Evolutionary conservation across 495 filamentous ascomycete species (phyloP).

Genomic region (Neurospora sp.): DNA sequence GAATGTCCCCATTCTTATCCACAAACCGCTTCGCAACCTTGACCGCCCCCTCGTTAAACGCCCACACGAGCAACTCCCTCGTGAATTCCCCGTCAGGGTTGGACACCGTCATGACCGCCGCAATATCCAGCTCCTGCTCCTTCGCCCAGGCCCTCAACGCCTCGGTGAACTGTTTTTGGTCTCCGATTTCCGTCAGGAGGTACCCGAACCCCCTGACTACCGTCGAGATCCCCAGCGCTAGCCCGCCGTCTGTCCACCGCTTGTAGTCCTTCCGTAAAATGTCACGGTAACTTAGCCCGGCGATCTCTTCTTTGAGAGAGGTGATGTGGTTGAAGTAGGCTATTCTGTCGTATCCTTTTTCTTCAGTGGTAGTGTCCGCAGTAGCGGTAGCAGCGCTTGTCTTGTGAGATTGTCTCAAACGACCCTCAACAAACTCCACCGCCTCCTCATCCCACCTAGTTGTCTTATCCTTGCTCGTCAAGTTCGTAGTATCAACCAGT

Average conservation of each 20-base stretch:
- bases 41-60: constrained; percentile 31
- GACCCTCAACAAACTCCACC: constrained; percentile 51
- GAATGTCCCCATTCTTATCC: constrained; percentile 14
- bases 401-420: constrained; percentile 6
- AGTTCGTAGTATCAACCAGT: constrained; percentile 74
- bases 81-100: constrained; percentile 46
- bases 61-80: constrained; percentile 68
- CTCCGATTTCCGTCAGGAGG: constrained; percentile 46
- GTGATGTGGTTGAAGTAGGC: constrained; percentile 54
- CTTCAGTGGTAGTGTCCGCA: background rate
- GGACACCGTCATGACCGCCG: constrained; percentile 68
- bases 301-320: constrained; percentile 62
- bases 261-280: constrained; percentile 89
- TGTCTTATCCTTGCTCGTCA: constrained; percentile 59
- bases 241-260: constrained; percentile 56
- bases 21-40: constrained; percentile 46
- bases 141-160: constrained; percentile 42
- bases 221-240: constrained; percentile 64
- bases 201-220: constrained; percentile 58
- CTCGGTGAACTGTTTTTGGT: constrained; percentile 19
- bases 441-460: constrained; percentile 59
- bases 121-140: constrained; percentile 51
- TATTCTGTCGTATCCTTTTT: constrained; percentile 39
- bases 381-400: background rate
- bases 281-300: constrained; percentile 55